These are phyloP conservation scores for Diaporthe sp. DNA, from an alignment of 2,329 filamentous ascomycete genomes.

Conservation along the genomic window DNA sequence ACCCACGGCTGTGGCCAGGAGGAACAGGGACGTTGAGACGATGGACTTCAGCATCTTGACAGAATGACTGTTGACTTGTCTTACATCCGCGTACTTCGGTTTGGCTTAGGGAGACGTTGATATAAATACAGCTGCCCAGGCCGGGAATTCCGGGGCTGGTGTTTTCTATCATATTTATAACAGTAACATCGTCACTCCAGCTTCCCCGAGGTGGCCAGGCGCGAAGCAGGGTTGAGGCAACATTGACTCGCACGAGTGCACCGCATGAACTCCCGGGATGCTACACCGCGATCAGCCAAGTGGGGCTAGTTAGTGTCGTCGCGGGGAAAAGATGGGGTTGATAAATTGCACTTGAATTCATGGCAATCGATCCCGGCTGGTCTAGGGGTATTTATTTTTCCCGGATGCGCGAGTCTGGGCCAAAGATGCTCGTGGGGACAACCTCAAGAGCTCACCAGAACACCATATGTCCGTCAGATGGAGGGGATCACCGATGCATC, in stretches of 20 bases:
- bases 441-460: background rate
- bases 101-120: background rate
- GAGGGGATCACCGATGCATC: background rate
- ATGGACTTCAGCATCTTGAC: conserved; percentile 13
- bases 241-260: conserved; percentile 14
- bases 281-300: conserved; percentile 18
- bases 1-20: conserved; percentile 1
- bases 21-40: background rate
- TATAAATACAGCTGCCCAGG: background rate
- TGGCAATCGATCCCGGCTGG: conserved; percentile 21
- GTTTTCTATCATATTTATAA: background rate
- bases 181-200: background rate
- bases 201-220: background rate
- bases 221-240: background rate
- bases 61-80: background rate
- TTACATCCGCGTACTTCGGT: background rate
- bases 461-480: background rate
- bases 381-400: conserved; percentile 19
- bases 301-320: conserved; percentile 17
- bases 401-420: background rate
- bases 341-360: conserved; percentile 23
- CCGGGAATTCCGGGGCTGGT: background rate
- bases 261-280: conserved; percentile 8
- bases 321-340: conserved; percentile 32
- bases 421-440: background rate